Conservation (phyloP, 1,284 basidiomycete genomes). For the Pterula multifida region DNA sequence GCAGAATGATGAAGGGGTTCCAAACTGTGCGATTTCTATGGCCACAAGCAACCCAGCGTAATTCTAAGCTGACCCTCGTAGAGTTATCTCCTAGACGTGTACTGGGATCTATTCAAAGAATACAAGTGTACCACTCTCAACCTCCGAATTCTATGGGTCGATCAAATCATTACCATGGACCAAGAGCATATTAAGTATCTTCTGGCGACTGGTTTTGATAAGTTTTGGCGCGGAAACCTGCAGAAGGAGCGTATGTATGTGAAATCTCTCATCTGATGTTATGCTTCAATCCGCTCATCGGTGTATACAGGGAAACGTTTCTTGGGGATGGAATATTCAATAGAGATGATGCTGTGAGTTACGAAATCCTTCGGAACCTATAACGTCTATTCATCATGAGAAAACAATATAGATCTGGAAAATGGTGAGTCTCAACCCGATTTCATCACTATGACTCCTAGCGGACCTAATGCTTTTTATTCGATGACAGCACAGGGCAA, state of each 20-base stretch:
- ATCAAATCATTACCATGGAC: slow-evolving; percentile 65
- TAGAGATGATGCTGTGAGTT: slow-evolving; percentile 48
- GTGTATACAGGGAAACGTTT: slow-evolving; percentile 42
- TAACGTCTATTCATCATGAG: background rate
- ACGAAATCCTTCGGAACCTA: slow-evolving; percentile 5
- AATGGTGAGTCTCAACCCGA: slow-evolving; percentile 20
- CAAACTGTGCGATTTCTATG: slow-evolving; percentile 18
- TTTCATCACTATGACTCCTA: slow-evolving; percentile 36
- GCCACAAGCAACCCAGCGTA: background rate
- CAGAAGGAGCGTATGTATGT: slow-evolving; percentile 55
- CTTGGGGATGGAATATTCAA: slow-evolving; percentile 66
- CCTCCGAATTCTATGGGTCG: slow-evolving; percentile 49
- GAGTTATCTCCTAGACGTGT: slow-evolving; percentile 49
- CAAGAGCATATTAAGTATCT: slow-evolving; percentile 55
- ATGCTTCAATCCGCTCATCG: background rate
- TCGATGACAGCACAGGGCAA: slow-evolving; percentile 39
- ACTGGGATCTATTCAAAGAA: slow-evolving; percentile 52
- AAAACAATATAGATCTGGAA: slow-evolving; percentile 28
- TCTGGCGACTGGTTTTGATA: slow-evolving; percentile 51
- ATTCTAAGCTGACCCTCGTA: background rate
- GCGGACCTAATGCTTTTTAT: slow-evolving; percentile 35
- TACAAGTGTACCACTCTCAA: slow-evolving; percentile 59
- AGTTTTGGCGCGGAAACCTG: slow-evolving; percentile 48
- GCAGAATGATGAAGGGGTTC: slow-evolving; percentile 40
- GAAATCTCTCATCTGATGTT: background rate